phyloP scores from a whole-genome alignment of 73 alveolate species.

The Paramecium tetraurelia region DNA sequence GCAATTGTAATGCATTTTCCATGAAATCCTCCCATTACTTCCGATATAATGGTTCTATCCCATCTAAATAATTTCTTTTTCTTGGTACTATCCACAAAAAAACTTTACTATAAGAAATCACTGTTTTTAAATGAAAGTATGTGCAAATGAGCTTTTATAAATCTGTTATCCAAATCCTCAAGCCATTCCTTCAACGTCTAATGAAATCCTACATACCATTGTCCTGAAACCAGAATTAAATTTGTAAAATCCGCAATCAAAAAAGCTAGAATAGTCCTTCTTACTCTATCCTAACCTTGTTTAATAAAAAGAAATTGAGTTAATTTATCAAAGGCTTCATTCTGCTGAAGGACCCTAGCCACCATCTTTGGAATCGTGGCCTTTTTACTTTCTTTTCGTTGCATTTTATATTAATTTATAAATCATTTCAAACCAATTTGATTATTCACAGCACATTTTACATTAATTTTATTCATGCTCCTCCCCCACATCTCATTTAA shows the following conservation, averaged over 20 bases:
- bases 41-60: constrained; percentile 28
- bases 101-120: neutral
- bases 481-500: no score
- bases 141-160: neutral
- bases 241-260: neutral
- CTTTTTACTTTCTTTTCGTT: neutral
- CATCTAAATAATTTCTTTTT: neutral
- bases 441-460: neutral
- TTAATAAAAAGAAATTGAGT: neutral
- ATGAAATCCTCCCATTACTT: neutral
- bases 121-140: constrained; percentile 8
- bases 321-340: neutral
- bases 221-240: neutral
- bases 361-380: neutral
- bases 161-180: constrained; percentile 11
- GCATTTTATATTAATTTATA: neutral
- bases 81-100: neutral
- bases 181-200: neutral
- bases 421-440: neutral
- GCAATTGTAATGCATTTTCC: constrained; percentile 3
- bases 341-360: neutral
- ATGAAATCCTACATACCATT: constrained; percentile 40
- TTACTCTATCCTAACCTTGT: neutral
- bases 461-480: neutral
- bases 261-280: neutral